A percentile compares a stretch with the other conserved stretches of the same genome.
Conservation (phyloP, 371 early-diverging fungal species). For the Sporodiniella umbellata region DNA sequence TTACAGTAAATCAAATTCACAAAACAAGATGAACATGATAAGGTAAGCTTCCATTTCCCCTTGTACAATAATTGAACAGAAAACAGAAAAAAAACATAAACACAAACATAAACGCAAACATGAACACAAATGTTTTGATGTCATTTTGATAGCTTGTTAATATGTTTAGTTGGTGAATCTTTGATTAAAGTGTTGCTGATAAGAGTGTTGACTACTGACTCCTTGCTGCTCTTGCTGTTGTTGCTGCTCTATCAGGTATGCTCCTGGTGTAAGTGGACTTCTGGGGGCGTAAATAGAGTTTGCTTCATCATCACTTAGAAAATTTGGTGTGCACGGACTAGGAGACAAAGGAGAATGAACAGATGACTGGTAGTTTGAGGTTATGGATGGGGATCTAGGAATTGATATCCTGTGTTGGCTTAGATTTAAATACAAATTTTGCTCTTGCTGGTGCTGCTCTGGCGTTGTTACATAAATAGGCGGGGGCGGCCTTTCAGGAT, state of each 20-base stretch:
- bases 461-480: conserved; percentile 32
- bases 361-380: conserved; percentile 17
- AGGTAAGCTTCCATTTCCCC: too few relatives aligned
- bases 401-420: conserved; percentile 10
- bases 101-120: too few relatives aligned
- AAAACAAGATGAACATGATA: too few relatives aligned
- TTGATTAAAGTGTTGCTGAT: not conserved
- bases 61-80: too few relatives aligned
- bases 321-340: conserved; percentile 22
- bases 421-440: conserved; percentile 12
- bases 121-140: too few relatives aligned
- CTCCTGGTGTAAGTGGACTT: conserved; percentile 14
- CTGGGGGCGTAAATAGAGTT: conserved; percentile 15
- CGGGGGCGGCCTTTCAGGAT: conserved; percentile 31
- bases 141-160: too few relatives aligned
- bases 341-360: conserved; percentile 26
- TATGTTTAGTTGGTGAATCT: not conserved
- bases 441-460: conserved; percentile 12
- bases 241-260: conserved; percentile 1
- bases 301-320: conserved; percentile 12
- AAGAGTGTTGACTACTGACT: not conserved
- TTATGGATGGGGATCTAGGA: conserved; percentile 17
- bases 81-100: too few relatives aligned
- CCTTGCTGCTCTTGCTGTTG: not conserved
- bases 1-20: too few relatives aligned